Evolutionary conservation across 1,139 yeast species (phyloP), one percentile per base, ranked within the genome.

Genomic region (Williopsis jadinii): DNA sequence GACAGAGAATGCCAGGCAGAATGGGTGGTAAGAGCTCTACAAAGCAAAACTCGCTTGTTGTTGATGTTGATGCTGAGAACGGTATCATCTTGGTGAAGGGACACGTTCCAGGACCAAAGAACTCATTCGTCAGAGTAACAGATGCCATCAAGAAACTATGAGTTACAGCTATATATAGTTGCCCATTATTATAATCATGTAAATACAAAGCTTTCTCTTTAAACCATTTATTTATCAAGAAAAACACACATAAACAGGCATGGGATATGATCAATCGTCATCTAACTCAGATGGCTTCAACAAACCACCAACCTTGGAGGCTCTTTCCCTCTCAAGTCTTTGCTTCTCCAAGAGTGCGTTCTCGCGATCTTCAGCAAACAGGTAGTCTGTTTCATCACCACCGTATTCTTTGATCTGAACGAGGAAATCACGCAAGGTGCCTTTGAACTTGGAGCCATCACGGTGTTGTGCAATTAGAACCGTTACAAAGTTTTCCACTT

Each of bases 1-100:
- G 97, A 32, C 90, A 87, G 70, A 92, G 88, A 67, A 90, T 94
- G 97, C 95, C 98, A 29, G 98, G 98, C 51, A 84, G 86, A 64
- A 84, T 90, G 95, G 98, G 98, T 51, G 80, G 76, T 47, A 71
- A 75, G 45, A 73, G 70, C 53, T 75, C 77, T 50, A 92, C 98
- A 5, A 77, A 80, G 30, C 85, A 79, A 60, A 88, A 88, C 62
- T 71, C 80, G 34, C 73, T 80, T 60, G 84, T 94, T 19, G 69
- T 92, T 59, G 84, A 84, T 58, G 82, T 81, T 13, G 90, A 86
- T 60, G 86, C 81, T 37, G 88, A 75, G 40, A 78, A 82, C 46
- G 96, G 95, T 10, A 79, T 86, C 43, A 69, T 92, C 45, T 70
- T 90, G 41, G 80, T 92, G 39, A 85, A 85, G 66, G 98, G 98